A percentile compares a stretch with the other conserved stretches of the same genome.
phyloP scores from a whole-genome alignment of 306 rosid species.

The Elaeagnus macrophylla region DNA sequence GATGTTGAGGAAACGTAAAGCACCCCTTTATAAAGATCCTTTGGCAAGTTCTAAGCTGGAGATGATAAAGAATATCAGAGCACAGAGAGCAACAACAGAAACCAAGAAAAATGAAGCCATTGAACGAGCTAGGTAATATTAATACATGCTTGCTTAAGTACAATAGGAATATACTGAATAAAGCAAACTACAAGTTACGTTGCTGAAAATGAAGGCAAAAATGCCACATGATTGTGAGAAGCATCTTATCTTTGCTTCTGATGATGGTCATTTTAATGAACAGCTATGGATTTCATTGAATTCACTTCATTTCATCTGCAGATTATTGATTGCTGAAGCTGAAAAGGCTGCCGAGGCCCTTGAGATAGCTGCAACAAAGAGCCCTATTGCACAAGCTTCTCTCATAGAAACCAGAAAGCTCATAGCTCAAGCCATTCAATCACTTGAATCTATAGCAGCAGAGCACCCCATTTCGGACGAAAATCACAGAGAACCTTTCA shows the following conservation, averaged over 20 bases:
- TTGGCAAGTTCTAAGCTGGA: slow-evolving; percentile 73
- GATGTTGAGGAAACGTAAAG: slow-evolving; percentile 35
- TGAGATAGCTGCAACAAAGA: slow-evolving; percentile 72
- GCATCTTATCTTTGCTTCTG: no score
- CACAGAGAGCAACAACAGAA: slow-evolving; percentile 64
- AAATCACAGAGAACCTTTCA: slow-evolving; percentile 22
- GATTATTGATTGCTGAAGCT: slow-evolving; percentile 88
- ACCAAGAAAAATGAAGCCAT: slow-evolving; percentile 56
- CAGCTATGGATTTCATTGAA: background rate
- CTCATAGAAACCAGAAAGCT: slow-evolving; percentile 75
- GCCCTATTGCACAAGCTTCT: slow-evolving; percentile 75
- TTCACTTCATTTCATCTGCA: slow-evolving; percentile 21
- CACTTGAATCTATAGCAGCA: slow-evolving; percentile 54
- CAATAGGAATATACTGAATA: background rate
- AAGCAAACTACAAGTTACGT: no score
- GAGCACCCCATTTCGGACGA: slow-evolving; percentile 17
- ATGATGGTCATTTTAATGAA: background rate
- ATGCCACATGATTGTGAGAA: no score
- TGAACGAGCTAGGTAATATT: slow-evolving; percentile 63
- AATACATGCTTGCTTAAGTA: background rate
- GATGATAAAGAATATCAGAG: slow-evolving; percentile 82
- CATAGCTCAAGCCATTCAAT: slow-evolving; percentile 83
- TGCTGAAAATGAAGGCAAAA: no score
- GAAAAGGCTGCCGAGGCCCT: slow-evolving; percentile 91
- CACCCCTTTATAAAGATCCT: slow-evolving; percentile 81